phyloP scores from a whole-genome alignment of 352 stramenopile species.

The Pythium volutum region DNA sequence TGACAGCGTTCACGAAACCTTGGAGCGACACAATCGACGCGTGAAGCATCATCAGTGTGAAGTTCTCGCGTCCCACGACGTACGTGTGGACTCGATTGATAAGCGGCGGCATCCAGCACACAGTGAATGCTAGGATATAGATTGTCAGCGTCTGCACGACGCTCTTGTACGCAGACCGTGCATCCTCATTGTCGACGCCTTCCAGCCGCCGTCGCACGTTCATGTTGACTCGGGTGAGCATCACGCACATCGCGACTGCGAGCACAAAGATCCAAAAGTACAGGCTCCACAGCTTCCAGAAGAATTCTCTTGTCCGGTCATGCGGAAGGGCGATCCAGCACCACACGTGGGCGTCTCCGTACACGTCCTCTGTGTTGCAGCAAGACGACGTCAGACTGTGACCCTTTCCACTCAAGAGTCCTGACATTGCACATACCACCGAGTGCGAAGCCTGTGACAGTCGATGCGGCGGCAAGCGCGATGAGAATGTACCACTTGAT shows the following conservation, averaged over 20 bases:
- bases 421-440: constrained; percentile 24
- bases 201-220: constrained; percentile 72
- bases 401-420: too few species aligned
- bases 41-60: constrained; percentile 68
- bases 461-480: constrained; percentile 53
- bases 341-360: constrained; percentile 65
- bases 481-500: constrained; percentile 79
- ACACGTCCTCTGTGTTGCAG: constrained; percentile 44
- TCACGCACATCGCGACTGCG: constrained; percentile 45
- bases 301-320: constrained; percentile 46
- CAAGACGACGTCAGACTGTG: too few species aligned
- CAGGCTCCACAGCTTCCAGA: constrained; percentile 67
- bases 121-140: constrained; percentile 76
- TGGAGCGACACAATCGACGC: constrained; percentile 74
- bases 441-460: constrained; percentile 47
- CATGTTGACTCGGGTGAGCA: constrained; percentile 75
- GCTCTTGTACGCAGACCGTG: constrained; percentile 67
- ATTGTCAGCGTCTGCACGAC: constrained; percentile 82
- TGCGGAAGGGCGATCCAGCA: constrained; percentile 67
- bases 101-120: constrained; percentile 72
- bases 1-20: constrained; percentile 84
- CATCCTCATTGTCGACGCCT: constrained; percentile 71
- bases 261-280: constrained; percentile 76
- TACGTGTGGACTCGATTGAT: constrained; percentile 57
- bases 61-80: constrained; percentile 50